Conservation (phyloP, 2,329 filamentous ascomycete species). For the Drechslerella dactyloides region DNA sequence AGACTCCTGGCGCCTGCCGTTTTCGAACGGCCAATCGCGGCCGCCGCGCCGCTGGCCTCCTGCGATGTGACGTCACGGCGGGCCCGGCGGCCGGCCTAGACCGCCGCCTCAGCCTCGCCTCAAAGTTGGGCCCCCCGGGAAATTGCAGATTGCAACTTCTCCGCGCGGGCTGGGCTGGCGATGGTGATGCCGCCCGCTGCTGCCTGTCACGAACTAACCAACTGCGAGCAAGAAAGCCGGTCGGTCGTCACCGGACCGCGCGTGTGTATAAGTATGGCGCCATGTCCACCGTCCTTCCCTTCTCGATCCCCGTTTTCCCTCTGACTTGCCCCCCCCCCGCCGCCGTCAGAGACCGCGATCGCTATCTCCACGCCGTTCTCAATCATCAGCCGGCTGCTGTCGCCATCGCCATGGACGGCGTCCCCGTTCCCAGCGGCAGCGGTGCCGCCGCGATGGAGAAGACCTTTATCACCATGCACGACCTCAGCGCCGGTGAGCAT, state of each 20-base stretch:
- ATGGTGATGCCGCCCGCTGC: no score
- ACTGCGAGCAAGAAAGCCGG: no score
- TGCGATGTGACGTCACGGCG: conserved; percentile 41
- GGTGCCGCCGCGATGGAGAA: conserved; percentile 69
- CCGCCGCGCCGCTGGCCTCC: background rate
- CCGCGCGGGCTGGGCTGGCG: no score
- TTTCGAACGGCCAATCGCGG: background rate
- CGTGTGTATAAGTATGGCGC: background rate
- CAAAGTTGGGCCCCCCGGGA: background rate
- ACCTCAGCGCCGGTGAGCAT: conserved; percentile 63
- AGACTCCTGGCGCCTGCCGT: conserved; percentile 17
- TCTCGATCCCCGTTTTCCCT: background rate
- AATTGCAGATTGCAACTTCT: conserved; percentile 1
- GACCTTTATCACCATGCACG: conserved; percentile 90
- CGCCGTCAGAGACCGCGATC: no score
- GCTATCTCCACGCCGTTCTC: conserved; percentile 2
- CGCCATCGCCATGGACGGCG: conserved; percentile 4
- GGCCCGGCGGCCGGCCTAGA: conserved; percentile 45
- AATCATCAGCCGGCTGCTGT: conserved; percentile 7
- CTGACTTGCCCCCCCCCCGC: no score
- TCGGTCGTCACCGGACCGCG: background rate
- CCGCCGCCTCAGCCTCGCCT: background rate
- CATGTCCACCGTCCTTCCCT: background rate
- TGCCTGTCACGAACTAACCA: no score
- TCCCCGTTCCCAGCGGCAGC: background rate